phyloP scores from a whole-genome alignment of 345 rosid genomes.

The Lepidium aucheri region DNA sequence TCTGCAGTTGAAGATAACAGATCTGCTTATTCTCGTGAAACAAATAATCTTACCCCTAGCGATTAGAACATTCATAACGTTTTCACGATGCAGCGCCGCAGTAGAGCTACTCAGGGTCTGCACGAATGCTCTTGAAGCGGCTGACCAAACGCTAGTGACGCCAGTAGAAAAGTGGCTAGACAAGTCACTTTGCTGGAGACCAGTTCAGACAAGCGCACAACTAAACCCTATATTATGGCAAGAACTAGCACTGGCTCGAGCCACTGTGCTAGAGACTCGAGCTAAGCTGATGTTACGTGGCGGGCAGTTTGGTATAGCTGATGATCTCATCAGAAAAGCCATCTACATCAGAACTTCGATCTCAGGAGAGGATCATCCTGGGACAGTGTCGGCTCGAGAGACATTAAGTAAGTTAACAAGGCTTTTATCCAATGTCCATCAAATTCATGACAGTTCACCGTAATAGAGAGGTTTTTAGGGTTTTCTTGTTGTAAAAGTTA shows the following conservation, averaged over 20 bases:
- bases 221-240: slow-evolving; percentile 86
- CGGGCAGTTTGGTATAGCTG: slow-evolving; percentile 72
- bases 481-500: slow-evolving; percentile 29
- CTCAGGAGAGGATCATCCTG: slow-evolving; percentile 84
- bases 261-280: slow-evolving; percentile 83
- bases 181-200: slow-evolving; percentile 85
- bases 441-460: slow-evolving; percentile 53
- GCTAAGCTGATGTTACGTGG: slow-evolving; percentile 89
- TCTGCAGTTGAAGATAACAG: slow-evolving; percentile 62
- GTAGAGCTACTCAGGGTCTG: slow-evolving; percentile 82
- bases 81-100: slow-evolving; percentile 75
- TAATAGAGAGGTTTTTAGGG: slow-evolving; percentile 13
- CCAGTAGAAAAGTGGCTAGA: slow-evolving; percentile 87
- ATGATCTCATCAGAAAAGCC: slow-evolving; percentile 81
- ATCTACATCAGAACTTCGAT: slow-evolving; percentile 81
- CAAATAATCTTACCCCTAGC: slow-evolving; percentile 74
- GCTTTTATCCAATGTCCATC: slow-evolving; percentile 62
- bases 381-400: slow-evolving; percentile 65
- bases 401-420: slow-evolving; percentile 80
- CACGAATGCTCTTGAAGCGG: slow-evolving; percentile 77
- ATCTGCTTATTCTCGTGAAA: slow-evolving; percentile 49
- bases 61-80: slow-evolving; percentile 55
- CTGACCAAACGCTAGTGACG: slow-evolving; percentile 75
- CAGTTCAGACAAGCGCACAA: slow-evolving; percentile 77
- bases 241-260: slow-evolving; percentile 83